phyloP scores from a whole-genome alignment of 129 eudicot genomes.

The Oenanthe sinensis region DNA sequence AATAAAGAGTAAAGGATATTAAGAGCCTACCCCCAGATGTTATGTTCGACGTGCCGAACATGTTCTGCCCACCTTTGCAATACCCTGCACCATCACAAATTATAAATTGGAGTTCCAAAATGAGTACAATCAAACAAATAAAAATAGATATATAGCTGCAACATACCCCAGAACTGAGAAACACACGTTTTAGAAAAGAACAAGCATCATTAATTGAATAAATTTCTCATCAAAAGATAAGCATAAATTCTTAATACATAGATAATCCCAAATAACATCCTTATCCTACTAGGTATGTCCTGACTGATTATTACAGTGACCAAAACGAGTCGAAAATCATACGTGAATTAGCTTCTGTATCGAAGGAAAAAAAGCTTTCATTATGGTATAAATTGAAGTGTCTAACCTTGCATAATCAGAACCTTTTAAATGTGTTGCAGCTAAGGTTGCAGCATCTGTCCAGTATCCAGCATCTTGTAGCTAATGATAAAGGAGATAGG shows the following conservation, averaged over 20 bases:
- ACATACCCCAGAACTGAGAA: background rate
- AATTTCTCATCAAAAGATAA: background rate
- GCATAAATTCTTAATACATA: background rate
- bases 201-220: background rate
- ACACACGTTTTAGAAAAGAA: background rate
- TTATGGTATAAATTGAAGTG: background rate
- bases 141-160: background rate
- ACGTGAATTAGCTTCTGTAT: background rate
- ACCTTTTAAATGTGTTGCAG: constrained; percentile 95
- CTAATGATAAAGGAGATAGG: constrained; percentile 33
- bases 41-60: constrained; percentile 69
- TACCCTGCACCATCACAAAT: constrained; percentile 48
- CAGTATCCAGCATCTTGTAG: constrained; percentile 99
- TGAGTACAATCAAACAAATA: background rate
- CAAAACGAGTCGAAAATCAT: background rate
- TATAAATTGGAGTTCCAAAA: background rate
- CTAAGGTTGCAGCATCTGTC: constrained; percentile 99
- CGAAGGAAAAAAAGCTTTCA: background rate
- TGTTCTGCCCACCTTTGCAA: constrained; percentile 98
- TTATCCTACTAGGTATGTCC: background rate
- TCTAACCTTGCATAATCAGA: constrained; percentile 85
- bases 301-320: background rate
- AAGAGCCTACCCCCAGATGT: constrained; percentile 77
- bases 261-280: background rate
- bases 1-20: background rate